Base-by-base conservation (phyloP, 371 early-diverging fungal species). In the Mortierella sp. region DNA sequence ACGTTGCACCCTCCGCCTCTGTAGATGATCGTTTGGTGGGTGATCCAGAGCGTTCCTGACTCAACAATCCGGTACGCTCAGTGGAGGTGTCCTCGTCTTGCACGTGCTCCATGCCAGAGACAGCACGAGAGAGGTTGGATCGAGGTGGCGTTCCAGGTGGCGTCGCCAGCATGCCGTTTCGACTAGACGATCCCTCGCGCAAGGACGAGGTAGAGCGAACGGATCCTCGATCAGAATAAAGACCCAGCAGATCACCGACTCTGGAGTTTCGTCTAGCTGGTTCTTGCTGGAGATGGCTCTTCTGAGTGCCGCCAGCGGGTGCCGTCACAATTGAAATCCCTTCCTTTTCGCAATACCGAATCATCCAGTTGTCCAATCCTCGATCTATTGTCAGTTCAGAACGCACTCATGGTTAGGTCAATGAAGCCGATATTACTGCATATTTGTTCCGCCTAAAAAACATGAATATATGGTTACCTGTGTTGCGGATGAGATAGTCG, bases 351-450 rank as follows among this genome's bases (percentile, higher is more conserved):
- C 92, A 92, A 55, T 90, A 92, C 37, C 91, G 92, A 59, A 98
- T 92, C 96, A 98, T 96, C 98, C 97, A 97, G 79, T 97, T 98
- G 77, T 98, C 97, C 75, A 94, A 76, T 19, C 97, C 96, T 37
- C 97, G 93, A 86, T 97, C 95, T 92, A 81, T 19, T 28, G 31
- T 53, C 40, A 24, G 43, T 31, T 14, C 0, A 53, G 11, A 46
- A 61, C 34, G 11, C 51, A 24, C 37, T 50, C 71, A 40, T 55
- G 4, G 37, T n/a, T 53, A 64, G 24, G 14, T 37, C 37, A 37
- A 37, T 0, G 10, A 19, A 24, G 2, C 37, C 34, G 9, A 16
- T 16, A 31, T 14, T 40, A 6, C 6, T 5, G 34, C 34, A 19
- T 19, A 34, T 14, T 6, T 24, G 43, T 64, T 19, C n/a, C 0